Evolutionary conservation across 2,329 filamentous ascomycete species (phyloP), one percentile per base, ranked within the genome.

Genomic region (Ascochyta viciae-villosae): DNA sequence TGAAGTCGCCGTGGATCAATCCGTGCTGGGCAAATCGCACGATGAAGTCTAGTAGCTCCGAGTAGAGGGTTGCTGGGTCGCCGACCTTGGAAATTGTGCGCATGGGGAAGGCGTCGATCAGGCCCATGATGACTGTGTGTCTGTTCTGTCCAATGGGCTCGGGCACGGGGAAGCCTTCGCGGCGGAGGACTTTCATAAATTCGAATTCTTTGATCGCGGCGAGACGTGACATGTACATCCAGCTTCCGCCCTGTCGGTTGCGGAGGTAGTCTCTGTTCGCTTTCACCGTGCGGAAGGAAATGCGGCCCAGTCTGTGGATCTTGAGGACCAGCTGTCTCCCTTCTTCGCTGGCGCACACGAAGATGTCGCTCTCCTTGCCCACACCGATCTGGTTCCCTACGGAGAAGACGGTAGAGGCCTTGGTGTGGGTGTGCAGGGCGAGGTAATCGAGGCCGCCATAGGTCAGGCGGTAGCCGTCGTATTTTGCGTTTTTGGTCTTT

Each of bases 391-490:
- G 90, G 76, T 90, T 95, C 49, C 95, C 95, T 4, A 98, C 91
- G 65, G 91, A 96, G 83, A 96, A 98, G 37, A 98, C 85, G 52
- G 85, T 85, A 66, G 89, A 89, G 62, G 87, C 83, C 67, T 90
- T 89, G 54, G 93, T 89, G 75, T 98, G 89, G 0, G 92, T 88
- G 78, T 98, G 92, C 50, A 99, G 84, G 15, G 95, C 92, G n/a
- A 99, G 87, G 77, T 99, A 99, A 80, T 99, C 95, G 43, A 98
- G 87, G 2, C 95, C 95, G 68, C 95, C 95, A 74, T 99, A 99
- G 6, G 94, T 96, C 50, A 99, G 84, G 49, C 96, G 88, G 79
- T 99, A 99, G 59, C 95, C 95, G 71, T 99, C 95, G 78, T 99
- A 99, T 76, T 92, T 94, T 61, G 94, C 91, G 76, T 98, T 96